Conservation (phyloP, 371 early-diverging fungal species). For the Apophysomyces variabilis region DNA sequence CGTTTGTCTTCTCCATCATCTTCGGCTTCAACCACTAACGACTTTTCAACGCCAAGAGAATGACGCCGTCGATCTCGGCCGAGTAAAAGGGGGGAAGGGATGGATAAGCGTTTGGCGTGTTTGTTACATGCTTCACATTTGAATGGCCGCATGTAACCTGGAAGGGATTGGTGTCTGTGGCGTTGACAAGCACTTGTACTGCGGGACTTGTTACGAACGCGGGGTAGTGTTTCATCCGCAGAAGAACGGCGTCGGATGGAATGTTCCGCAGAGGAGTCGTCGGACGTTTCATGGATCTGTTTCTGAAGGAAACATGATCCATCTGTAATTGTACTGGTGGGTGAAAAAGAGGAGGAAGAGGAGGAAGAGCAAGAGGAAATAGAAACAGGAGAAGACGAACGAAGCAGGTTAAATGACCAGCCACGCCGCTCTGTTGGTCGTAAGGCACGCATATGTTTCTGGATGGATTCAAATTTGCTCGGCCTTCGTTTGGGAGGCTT, state of each 20-base stretch:
- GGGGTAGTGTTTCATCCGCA: slow-evolving; percentile 10
- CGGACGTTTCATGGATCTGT: slow-evolving; percentile 3
- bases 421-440: background rate
- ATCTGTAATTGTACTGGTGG: background rate
- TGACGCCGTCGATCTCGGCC: background rate
- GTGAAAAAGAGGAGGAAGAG: slow-evolving; percentile 1
- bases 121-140: slow-evolving; percentile 7
- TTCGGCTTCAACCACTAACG: background rate
- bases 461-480: slow-evolving; percentile 10
- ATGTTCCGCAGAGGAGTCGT: slow-evolving; percentile 1
- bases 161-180: background rate
- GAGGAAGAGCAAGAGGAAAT: background rate
- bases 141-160: slow-evolving; percentile 6
- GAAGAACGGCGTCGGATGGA: background rate
- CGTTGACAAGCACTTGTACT: background rate
- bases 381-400: background rate
- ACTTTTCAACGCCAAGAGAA: background rate
- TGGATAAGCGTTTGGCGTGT: slow-evolving; percentile 7
- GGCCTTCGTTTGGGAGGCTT: slow-evolving; percentile 8
- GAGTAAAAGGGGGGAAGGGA: background rate
- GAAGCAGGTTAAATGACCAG: slow-evolving; percentile 1
- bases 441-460: slow-evolving; percentile 10
- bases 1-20: background rate
- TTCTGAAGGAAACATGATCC: background rate
- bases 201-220: slow-evolving; percentile 6